Evolutionary conservation across 139 green algal species (phyloP), one percentile per base, ranked within the genome.

Genomic region (Chlorokybus atmophyticus): DNA sequence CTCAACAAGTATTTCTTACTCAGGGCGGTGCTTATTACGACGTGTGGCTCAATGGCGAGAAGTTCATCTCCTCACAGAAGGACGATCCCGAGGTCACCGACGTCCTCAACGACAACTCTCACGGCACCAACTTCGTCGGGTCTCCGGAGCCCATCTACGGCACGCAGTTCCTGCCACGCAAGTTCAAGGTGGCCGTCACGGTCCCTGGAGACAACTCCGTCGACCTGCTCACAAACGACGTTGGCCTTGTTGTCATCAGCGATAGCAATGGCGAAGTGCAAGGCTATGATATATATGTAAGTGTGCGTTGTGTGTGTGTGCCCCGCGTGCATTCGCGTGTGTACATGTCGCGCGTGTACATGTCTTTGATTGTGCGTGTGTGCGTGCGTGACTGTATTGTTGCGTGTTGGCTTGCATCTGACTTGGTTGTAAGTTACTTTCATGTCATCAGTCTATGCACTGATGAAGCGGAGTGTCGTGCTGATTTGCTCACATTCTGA

Each of bases 1-100:
- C n/a, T n/a, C n/a, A n/a, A n/a, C n/a, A n/a, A n/a, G n/a, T n/a
- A n/a, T n/a, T n/a, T n/a, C n/a, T n/a, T n/a, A n/a, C n/a, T n/a
- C 92, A 99, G 79, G 84, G 75, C 3, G 92, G 92, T 27, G 85
- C 89, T 2, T 99, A 98, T 77, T 99, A 99, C 62, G 92, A 99
- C 62, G 79, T 99, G 25, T 99, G 92, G 92, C 86, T 99, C 4
- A 91, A 99, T 59, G 92, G 91, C 32, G 91, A 97, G 82, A 95
- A 96, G 80, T 94, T 95, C 60, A 81, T 94, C 60, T 78, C 66
- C 10, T 8, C 4, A 5, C 6, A 39, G 10, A 53, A 55, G 27
- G 66, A 81, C 62, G 50, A 71, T 25, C 66, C 72, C 10, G 66
- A 78, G 23, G 73, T 81, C 23, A 69, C 32, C 17, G 31, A 54